Percentiles rank a stretch among this genome's conserved stretches.
These are phyloP conservation scores for Herpetomonas tarakana DNA, from an alignment of 208 protist genomes.

Conservation along the genomic window DNA sequence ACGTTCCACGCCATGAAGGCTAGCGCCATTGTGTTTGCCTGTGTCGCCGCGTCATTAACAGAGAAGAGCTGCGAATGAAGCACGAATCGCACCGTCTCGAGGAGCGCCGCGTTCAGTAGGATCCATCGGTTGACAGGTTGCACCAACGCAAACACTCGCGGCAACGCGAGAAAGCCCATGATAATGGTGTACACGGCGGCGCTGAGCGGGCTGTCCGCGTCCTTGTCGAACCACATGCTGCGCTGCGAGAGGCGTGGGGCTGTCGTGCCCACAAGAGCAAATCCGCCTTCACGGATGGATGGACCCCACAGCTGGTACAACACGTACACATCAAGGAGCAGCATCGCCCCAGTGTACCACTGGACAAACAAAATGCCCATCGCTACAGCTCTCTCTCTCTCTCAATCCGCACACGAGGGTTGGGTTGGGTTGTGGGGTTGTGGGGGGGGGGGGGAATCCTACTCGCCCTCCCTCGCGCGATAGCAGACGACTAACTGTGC, in stretches of 20 bases:
- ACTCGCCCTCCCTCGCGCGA: no score
- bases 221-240: slow-evolving; percentile 44
- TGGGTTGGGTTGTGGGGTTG: no score
- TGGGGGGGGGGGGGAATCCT: no score
- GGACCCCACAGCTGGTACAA: slow-evolving; percentile 27
- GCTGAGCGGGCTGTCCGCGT: slow-evolving; percentile 32
- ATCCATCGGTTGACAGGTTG: slow-evolving; percentile 61
- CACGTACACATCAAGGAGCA: slow-evolving; percentile 26
- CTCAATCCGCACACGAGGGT: background rate
- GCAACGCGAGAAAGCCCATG: slow-evolving; percentile 39
- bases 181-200: slow-evolving; percentile 29
- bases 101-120: slow-evolving; percentile 34
- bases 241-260: slow-evolving; percentile 15
- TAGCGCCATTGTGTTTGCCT: slow-evolving; percentile 57
- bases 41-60: slow-evolving; percentile 27
- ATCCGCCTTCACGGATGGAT: slow-evolving; percentile 1
- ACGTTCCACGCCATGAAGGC: slow-evolving; percentile 51
- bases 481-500: no score
- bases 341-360: slow-evolving; percentile 44
- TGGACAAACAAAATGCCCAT: slow-evolving; percentile 36
- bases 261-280: background rate
- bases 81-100: slow-evolving; percentile 39
- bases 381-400: background rate
- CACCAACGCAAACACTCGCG: slow-evolving; percentile 40
- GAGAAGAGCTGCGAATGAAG: slow-evolving; percentile 39